Base-by-base conservation (phyloP, 768 basidiomycete genomes). In the Mycena maculata region DNA sequence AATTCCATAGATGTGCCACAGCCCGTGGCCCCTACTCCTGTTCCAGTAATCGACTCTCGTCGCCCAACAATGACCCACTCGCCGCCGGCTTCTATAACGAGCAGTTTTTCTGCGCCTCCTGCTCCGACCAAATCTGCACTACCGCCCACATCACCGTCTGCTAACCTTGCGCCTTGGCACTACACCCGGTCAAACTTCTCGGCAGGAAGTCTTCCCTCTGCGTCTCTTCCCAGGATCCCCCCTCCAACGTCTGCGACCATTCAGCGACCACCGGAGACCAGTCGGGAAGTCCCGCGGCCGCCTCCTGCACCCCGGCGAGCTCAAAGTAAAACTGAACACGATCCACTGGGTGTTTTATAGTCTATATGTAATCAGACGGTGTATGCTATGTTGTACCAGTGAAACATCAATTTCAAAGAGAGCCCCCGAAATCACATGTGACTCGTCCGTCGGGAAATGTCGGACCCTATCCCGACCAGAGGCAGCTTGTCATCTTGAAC, bases 111-210 rank as follows among this genome's bases (percentile, higher is more conserved):
- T 63, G 65, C 73, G 25, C 65, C 70, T n/a, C 45, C 69, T 59
- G 52, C 63, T 45, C 38, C 58, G 18, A 23, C 39, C 13, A 60
- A 39, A 45, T 69, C 49, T 36, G 60, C 36, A 54, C 66, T 30
- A 50, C 63, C 36, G 38, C 72, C 48, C 52, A 69, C 22, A 28
- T 63, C 71, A 31, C 62, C 73, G 5, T 45, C 71, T 25, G 30
- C 72, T 9, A 63, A 22, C 28, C 47, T 73, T 22, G 86, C 86
- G 28, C 87, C 89, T 18, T 89, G 88, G 88, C 86, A 86, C 65
- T 80, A 87, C 71, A 88, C 88, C 22, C 82, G 76, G 53, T 88
- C 88, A 9, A 80, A 76, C 62, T 89, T 89, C 74, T 77, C 79
- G 38, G 70, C 55, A 4, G 68, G 78, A 20, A 71, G 69, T 20